Evolutionary conservation across 2,329 filamentous ascomycete species (phyloP).

Genomic region (Cordyceps farinosa): DNA sequence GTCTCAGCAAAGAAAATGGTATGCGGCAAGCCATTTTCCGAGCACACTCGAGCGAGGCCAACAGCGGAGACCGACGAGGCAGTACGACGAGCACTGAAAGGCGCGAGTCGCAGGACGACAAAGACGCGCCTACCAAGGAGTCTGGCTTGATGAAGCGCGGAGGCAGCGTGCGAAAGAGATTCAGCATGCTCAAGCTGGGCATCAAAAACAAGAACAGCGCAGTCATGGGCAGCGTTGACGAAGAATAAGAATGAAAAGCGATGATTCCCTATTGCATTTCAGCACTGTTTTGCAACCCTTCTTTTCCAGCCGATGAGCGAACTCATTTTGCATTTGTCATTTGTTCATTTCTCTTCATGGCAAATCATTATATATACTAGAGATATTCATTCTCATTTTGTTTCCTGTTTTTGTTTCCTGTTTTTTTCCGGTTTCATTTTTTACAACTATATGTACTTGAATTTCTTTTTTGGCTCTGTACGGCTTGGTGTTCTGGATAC

Average conservation of each 20-base stretch:
- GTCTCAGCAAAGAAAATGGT: slow-evolving; percentile 29
- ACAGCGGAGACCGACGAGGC: slow-evolving; percentile 20
- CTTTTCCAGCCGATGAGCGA: neutral
- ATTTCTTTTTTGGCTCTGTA: slow-evolving; percentile 22
- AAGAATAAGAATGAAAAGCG: slow-evolving; percentile 43
- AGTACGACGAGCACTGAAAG: slow-evolving; percentile 26
- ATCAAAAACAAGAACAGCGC: slow-evolving; percentile 59
- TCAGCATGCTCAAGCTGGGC: slow-evolving; percentile 73
- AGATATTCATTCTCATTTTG: slow-evolving; percentile 15
- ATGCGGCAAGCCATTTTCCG: slow-evolving; percentile 43
- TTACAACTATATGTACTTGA: slow-evolving; percentile 10
- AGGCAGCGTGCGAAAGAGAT: slow-evolving; percentile 67
- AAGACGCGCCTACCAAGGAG: slow-evolving; percentile 30
- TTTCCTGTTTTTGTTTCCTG: slow-evolving; percentile 2
- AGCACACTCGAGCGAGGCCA: slow-evolving; percentile 28
- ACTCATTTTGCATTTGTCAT: neutral
- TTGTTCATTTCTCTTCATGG: slow-evolving; percentile 7
- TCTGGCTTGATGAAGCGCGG: slow-evolving; percentile 45
- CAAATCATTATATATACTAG: neutral
- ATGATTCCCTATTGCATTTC: slow-evolving; percentile 1
- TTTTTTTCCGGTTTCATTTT: slow-evolving; percentile 16
- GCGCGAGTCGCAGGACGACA: slow-evolving; percentile 23
- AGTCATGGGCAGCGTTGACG: slow-evolving; percentile 52
- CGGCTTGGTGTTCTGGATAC: slow-evolving; percentile 38
- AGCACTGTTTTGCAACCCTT: neutral